Percentiles rank a stretch among this genome's conserved stretches.
phyloP scores from a whole-genome alignment of 768 basidiomycete species.

The Leccinum incarnatum region DNA sequence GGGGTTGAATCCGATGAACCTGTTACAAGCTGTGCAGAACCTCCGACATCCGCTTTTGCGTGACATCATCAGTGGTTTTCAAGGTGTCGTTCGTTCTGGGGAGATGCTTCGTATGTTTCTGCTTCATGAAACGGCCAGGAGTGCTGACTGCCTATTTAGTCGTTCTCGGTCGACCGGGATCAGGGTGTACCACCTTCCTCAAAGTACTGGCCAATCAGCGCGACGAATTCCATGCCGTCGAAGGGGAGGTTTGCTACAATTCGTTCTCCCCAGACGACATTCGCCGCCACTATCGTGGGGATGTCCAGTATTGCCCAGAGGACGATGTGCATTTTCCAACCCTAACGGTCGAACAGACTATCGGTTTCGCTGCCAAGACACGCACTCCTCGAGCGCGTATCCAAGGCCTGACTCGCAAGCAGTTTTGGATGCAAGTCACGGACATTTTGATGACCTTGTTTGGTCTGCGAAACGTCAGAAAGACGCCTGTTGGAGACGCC shows the following conservation, averaged over 20 bases:
- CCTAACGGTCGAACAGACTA: slow-evolving; percentile 74
- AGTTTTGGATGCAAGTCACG: slow-evolving; percentile 16
- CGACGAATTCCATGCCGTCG: slow-evolving; percentile 60
- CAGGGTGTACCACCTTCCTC: slow-evolving; percentile 82
- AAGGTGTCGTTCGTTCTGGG: slow-evolving; percentile 56
- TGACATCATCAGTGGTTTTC: slow-evolving; percentile 51
- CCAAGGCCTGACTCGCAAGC: slow-evolving; percentile 37
- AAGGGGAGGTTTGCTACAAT: slow-evolving; percentile 75
- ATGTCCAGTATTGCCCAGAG: slow-evolving; percentile 78
- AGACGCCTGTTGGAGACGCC: slow-evolving; percentile 80
- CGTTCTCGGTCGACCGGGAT: slow-evolving; percentile 81
- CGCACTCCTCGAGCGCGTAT: slow-evolving; percentile 62
- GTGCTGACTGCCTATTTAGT: slow-evolving; percentile 41
- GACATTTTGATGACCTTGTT: slow-evolving; percentile 68
- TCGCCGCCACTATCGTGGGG: slow-evolving; percentile 65
- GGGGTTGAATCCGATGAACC: slow-evolving; percentile 49
- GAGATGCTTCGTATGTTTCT: slow-evolving; percentile 64
- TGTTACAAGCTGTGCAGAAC: slow-evolving; percentile 42
- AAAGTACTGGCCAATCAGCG: slow-evolving; percentile 79
- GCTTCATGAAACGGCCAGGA: neutral
- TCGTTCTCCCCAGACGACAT: slow-evolving; percentile 68
- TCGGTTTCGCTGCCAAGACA: slow-evolving; percentile 65
- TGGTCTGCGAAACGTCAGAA: slow-evolving; percentile 68
- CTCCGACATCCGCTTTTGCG: slow-evolving; percentile 60
- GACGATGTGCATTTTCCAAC: slow-evolving; percentile 87